A percentile compares a stretch with the other conserved stretches of the same genome.
Evolutionary conservation across 2,329 filamentous ascomycete genomes (phyloP).

Genomic region (Phialemonium atrogriseum): DNA sequence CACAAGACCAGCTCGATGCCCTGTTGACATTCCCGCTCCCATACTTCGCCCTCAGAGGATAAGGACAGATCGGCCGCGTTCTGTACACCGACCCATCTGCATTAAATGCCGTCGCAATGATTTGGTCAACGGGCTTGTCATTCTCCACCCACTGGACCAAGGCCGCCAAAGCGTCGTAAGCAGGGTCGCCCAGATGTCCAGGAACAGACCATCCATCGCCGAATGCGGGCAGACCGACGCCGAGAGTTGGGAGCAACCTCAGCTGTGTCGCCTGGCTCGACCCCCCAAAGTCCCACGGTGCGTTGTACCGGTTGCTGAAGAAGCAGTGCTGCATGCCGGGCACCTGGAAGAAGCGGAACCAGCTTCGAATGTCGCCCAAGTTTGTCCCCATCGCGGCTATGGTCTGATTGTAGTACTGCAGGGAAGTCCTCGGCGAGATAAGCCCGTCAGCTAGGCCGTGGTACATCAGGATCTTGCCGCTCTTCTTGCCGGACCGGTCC

Average conservation of each 20-base stretch:
- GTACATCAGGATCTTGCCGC: constrained; percentile 28
- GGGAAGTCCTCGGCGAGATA: constrained; percentile 22
- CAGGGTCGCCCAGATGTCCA: constrained; percentile 9
- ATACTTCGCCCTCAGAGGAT: constrained; percentile 9
- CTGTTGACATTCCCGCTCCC: constrained; percentile 9
- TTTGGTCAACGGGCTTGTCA: constrained; percentile 6
- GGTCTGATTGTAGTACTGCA: constrained; percentile 21
- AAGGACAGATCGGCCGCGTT: constrained; percentile 9
- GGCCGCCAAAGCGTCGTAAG: constrained; percentile 5
- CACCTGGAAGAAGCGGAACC: constrained; percentile 40
- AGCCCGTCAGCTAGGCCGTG: constrained; percentile 24
- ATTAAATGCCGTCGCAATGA: constrained; percentile 10
- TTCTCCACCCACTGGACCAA: constrained; percentile 6
- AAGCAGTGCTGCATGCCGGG: constrained; percentile 41
- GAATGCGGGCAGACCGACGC: constrained; percentile 6
- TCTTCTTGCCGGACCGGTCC: constrained; percentile 11
- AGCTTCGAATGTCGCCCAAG: constrained; percentile 16
- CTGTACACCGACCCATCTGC: constrained; percentile 4
- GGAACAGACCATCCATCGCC: constrained; percentile 14
- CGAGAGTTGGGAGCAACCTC: constrained; percentile 5
- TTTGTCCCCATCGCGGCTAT: constrained; percentile 16
- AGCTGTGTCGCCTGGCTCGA: constrained; percentile 16
- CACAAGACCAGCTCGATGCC: constrained; percentile 11
- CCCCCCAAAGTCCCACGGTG: constrained; percentile 24
- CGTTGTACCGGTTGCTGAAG: constrained; percentile 12